Evolutionary conservation across 441 rosid genomes (phyloP).

Genomic region (Mallotus repandus): DNA sequence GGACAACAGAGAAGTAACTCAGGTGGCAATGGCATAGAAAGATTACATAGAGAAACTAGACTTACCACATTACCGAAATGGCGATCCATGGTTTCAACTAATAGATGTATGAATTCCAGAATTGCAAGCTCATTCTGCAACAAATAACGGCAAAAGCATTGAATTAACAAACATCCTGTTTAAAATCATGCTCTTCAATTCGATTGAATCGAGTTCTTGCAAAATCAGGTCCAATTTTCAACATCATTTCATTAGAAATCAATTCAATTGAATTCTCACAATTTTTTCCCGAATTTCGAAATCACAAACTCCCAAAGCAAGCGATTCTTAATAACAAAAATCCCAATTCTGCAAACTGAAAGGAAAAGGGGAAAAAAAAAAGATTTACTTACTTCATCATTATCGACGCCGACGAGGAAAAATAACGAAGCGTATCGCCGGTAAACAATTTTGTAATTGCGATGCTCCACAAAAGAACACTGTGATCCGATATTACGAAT

Average conservation of each 20-base stretch:
- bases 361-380: background rate
- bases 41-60: background rate
- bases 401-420: slow-evolving; percentile 94
- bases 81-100: slow-evolving; percentile 94
- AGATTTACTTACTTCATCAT: slow-evolving; percentile 64
- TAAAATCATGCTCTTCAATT: background rate
- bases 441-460: slow-evolving; percentile 92
- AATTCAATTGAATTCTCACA: too few relatives aligned
- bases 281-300: too few relatives aligned
- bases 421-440: slow-evolving; percentile 94
- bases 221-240: too few relatives aligned
- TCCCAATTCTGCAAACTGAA: background rate
- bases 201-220: too few relatives aligned
- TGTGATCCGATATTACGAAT: slow-evolving; percentile 24
- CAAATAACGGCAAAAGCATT: slow-evolving; percentile 1
- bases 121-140: slow-evolving; percentile 90
- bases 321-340: background rate
- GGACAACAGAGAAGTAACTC: background rate
- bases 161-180: background rate
- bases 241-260: too few relatives aligned
- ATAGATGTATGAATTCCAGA: slow-evolving; percentile 87
- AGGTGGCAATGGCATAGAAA: background rate
- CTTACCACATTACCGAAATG: slow-evolving; percentile 92
- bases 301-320: too few relatives aligned
- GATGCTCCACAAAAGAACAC: slow-evolving; percentile 99